Evolutionary conservation across 2,329 filamentous ascomycete species (phyloP), one percentile per base, ranked within the genome.

Genomic region (Penicillium expansum): DNA sequence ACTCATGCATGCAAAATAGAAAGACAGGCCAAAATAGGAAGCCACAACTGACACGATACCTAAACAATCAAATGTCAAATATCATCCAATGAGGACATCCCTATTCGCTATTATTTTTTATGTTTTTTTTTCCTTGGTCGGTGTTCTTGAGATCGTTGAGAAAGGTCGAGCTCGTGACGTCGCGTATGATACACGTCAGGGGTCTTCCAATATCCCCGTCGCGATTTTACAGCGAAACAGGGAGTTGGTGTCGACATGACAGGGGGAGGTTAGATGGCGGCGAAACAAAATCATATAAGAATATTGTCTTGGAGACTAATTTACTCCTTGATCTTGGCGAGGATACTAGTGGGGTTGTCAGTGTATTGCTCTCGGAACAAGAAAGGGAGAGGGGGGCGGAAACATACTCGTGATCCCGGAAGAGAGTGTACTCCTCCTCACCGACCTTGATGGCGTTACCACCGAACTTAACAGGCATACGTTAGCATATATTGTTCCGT

Each of bases 301-400:
- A 59, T 43, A 45, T 45, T 33, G 35, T 50, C 30, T 55, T 33
- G 48, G 53, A 37, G 49, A 54, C 47, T 52, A 54, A 48, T 83
- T 82, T 90, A 96, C 84, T 97, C 93, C 80, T 91, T 96, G 85
- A 99, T 96, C 89, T 97, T 99, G 77, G 94, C 94, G 60, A 99
- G 86, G 68, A 99, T 91, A 77, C 93, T 97, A 69, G 20, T 18
- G 7, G 14, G n/a, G 22, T 18, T 18, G 45, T 55, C 8, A 38
- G 47, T 51, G 44, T 42, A 1, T 43, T 24, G 22, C 32, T 30
- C 24, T 30, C 16, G n/a, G 14, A 24, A 13, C 16, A 33, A 5
- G 1, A 53, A 13, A 8, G 43, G 9, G 38, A 42, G 29, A 10
- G 11, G 38, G 43, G 29, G 13, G 11, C 35, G 16, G 30, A 43